phyloP scores from a whole-genome alignment of 2,329 filamentous ascomycete species.

The Hypoxylon rubiginosum region DNA sequence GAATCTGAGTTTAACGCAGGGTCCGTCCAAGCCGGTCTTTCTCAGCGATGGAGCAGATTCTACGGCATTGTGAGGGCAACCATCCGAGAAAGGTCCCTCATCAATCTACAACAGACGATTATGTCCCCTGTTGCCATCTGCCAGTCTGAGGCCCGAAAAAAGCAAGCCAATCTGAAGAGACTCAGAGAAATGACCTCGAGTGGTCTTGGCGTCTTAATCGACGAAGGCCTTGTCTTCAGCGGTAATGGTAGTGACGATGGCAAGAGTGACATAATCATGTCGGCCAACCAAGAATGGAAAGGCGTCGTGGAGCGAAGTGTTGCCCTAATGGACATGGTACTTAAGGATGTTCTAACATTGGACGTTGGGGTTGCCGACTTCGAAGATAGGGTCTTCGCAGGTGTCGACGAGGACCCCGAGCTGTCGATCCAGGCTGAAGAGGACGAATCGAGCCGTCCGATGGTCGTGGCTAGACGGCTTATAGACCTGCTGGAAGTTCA shows the following conservation, averaged over 20 bases:
- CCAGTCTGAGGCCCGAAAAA: conserved; percentile 79
- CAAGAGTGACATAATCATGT: conserved; percentile 61
- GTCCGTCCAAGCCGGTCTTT: conserved; percentile 56
- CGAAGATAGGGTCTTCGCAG: conserved; percentile 74
- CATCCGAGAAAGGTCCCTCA: conserved; percentile 78
- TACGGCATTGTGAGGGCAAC: conserved; percentile 84
- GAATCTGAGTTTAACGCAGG: conserved; percentile 46
- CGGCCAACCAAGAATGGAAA: conserved; percentile 69
- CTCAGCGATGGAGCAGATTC: conserved; percentile 75
- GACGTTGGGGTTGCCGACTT: conserved; percentile 74
- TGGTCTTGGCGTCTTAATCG: conserved; percentile 87
- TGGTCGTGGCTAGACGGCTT: conserved; percentile 75
- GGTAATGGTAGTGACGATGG: conserved; percentile 69
- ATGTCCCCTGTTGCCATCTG: conserved; percentile 83
- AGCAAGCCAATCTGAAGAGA: conserved; percentile 78
- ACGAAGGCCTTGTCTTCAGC: conserved; percentile 82
- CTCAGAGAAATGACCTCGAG: conserved; percentile 86
- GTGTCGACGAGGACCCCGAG: conserved; percentile 72
- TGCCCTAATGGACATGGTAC: conserved; percentile 86
- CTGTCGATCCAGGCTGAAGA: conserved; percentile 67
- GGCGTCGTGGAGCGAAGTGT: conserved; percentile 84
- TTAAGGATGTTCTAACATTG: conserved; percentile 76
- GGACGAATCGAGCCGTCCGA: conserved; percentile 62
- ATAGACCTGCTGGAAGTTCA: conserved; percentile 76
- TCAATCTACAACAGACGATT: conserved; percentile 77